Base-by-base conservation (phyloP, 805 yeast genomes). In the Saturnispora saitoi region DNA sequence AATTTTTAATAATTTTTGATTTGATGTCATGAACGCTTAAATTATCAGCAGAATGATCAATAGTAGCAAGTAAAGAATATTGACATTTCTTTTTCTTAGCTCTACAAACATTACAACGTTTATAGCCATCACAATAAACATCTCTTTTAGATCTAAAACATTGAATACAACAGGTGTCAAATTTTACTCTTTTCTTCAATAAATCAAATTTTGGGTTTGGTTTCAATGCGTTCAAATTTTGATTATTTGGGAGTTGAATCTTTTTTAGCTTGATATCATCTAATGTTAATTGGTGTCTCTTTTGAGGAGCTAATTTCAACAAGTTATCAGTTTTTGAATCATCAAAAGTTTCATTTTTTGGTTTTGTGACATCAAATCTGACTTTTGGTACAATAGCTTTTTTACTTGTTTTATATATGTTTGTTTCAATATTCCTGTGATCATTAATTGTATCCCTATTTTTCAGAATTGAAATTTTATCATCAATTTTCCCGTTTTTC, bases 161-260 rank as follows among this genome's bases (percentile, higher is more conserved):
- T 10, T 49, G 39, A 31, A 51, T 47, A 43, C 56, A 53, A 41
- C 50, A 43, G 15, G 34, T 19, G 17, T 47, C 17, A 43, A 50
- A 42, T 65, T 70, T 48, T 6, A 40, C 54, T 63, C 48, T 63
- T 69, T 47, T 67, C 4, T 15, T 30, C 10, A 34, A 24, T 32
- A 43, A 19, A 39, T 49, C 41, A 32, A 47, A 42, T 14, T 17
- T 32, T n/a, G 17, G 20, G 22, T 45, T 39, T 2, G 48, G 40
- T 17, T 26, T 45, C n/a, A 39, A 32, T n/a, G 38, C 38, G 17
- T 34, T 34, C 20, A 34, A 4, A 17, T 34, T 34, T 1, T 6
- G 8, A 24, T 24, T 6, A 24, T 24, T 24, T 7, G 20, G 8
- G 32, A n/a, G 4, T 20, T 9, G n/a, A 6, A 14, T 9, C 32